Evolutionary conservation across 805 yeast species (phyloP).

Genomic region (Scheffersomyces coipomensis): DNA sequence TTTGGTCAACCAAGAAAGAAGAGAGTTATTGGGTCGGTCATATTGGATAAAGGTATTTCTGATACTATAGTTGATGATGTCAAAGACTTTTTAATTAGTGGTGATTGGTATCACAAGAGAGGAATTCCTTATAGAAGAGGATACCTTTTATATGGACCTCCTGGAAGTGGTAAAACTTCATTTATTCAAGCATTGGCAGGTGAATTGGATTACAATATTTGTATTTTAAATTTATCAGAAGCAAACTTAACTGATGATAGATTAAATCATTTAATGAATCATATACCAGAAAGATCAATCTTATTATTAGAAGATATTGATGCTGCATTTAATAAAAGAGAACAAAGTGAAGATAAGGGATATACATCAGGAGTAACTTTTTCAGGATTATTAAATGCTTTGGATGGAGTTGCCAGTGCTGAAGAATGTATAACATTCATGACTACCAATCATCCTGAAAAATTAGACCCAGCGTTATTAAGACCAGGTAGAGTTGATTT

Average conservation of each 20-base stretch:
- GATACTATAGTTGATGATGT: slow-evolving; percentile 70
- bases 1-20: slow-evolving; percentile 94
- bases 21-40: slow-evolving; percentile 79
- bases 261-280: slow-evolving; percentile 92
- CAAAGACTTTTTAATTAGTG: slow-evolving; percentile 71
- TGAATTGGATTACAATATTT: slow-evolving; percentile 91
- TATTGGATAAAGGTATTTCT: slow-evolving; percentile 73
- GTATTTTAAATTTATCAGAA: slow-evolving; percentile 88
- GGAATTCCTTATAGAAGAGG: slow-evolving; percentile 99
- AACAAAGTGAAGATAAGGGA: slow-evolving; percentile 74
- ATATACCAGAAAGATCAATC: slow-evolving; percentile 86
- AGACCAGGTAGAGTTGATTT: slow-evolving; percentile 94
- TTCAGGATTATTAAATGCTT: slow-evolving; percentile 87
- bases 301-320: slow-evolving; percentile 89
- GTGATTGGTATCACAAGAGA: slow-evolving; percentile 89
- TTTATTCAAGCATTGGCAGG: slow-evolving; percentile 97
- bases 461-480: slow-evolving; percentile 85
- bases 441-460: slow-evolving; percentile 98
- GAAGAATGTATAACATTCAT: slow-evolving; percentile 95
- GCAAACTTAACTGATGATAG: slow-evolving; percentile 92
- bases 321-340: slow-evolving; percentile 88
- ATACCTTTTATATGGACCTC: slow-evolving; percentile 91
- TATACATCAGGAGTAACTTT: slow-evolving; percentile 89
- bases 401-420: slow-evolving; percentile 97
- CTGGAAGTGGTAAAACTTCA: slow-evolving; percentile 96